Conservation (phyloP, 2,329 filamentous ascomycete genomes). For the Colletotrichum simmondsii region DNA sequence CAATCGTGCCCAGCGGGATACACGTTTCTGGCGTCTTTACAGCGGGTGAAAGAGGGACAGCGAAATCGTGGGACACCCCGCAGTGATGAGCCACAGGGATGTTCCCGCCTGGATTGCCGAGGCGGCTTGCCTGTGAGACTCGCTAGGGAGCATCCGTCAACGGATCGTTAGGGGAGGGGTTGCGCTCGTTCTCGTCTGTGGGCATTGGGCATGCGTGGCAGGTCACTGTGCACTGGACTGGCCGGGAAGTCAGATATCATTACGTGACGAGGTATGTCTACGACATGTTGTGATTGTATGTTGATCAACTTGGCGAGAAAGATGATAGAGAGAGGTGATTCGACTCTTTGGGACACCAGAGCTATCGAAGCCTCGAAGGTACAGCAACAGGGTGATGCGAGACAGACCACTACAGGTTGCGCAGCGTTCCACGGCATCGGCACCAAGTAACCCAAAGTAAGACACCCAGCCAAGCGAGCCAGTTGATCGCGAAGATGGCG, state of each 20-base stretch:
- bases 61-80: slow-evolving; percentile 1
- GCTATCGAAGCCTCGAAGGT: too few species aligned
- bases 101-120: not conserved
- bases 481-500: slow-evolving; percentile 36
- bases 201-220: not conserved
- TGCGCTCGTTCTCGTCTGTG: not conserved
- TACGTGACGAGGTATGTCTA: not conserved
- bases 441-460: not conserved
- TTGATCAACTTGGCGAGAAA: not conserved
- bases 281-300: not conserved
- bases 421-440: not conserved
- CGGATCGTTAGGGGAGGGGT: not conserved
- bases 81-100: not conserved
- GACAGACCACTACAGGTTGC: too few species aligned
- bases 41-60: not conserved
- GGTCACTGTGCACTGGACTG: not conserved
- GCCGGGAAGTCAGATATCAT: not conserved
- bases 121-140: not conserved
- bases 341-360: not conserved
- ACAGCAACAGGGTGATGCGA: too few species aligned
- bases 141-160: not conserved
- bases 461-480: not conserved
- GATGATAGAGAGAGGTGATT: too few species aligned
- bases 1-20: not conserved
- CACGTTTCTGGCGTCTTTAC: slow-evolving; percentile 11